These are phyloP conservation scores for Pleodorina starrii DNA, from an alignment of 139 green algal species.

Conservation along the genomic window DNA sequence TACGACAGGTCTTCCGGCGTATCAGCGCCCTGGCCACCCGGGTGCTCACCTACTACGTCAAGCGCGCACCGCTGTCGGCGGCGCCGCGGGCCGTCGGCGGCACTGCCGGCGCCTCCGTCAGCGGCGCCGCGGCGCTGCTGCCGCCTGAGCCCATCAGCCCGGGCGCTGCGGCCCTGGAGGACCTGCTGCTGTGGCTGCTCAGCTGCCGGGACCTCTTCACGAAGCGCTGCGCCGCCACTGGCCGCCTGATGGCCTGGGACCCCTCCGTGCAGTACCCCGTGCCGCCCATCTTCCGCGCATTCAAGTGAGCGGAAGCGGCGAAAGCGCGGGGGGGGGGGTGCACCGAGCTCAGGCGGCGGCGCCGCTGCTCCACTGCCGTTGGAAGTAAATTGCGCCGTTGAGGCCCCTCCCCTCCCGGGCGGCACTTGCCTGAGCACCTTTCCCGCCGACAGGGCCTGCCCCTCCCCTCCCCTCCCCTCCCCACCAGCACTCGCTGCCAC, in stretches of 20 bases:
- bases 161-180: conserved; percentile 59
- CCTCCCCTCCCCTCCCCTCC: too few species aligned
- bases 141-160: not conserved
- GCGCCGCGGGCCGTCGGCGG: not conserved
- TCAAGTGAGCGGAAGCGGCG: conserved; percentile 41
- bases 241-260: conserved; percentile 66
- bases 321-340: not conserved
- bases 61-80: conserved; percentile 6
- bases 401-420: too few species aligned
- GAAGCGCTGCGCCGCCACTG: conserved; percentile 55
- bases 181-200: conserved; percentile 75
- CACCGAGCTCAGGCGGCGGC: too few species aligned
- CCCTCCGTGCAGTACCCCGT: conserved; percentile 58
- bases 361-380: too few species aligned
- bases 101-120: not conserved
- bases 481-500: too few species aligned
- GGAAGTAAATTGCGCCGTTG: too few species aligned
- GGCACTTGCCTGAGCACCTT: too few species aligned
- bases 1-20: conserved; percentile 69
- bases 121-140: not conserved
- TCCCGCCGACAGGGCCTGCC: too few species aligned
- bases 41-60: conserved; percentile 59
- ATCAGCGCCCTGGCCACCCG: conserved; percentile 55
- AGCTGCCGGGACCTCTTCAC: conserved; percentile 72
- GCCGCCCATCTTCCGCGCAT: conserved; percentile 65